Percentiles rank a stretch among this genome's conserved stretches.
phyloP scores from a whole-genome alignment of 192 early-diverging fungal species.

The Coemansia reversa region DNA sequence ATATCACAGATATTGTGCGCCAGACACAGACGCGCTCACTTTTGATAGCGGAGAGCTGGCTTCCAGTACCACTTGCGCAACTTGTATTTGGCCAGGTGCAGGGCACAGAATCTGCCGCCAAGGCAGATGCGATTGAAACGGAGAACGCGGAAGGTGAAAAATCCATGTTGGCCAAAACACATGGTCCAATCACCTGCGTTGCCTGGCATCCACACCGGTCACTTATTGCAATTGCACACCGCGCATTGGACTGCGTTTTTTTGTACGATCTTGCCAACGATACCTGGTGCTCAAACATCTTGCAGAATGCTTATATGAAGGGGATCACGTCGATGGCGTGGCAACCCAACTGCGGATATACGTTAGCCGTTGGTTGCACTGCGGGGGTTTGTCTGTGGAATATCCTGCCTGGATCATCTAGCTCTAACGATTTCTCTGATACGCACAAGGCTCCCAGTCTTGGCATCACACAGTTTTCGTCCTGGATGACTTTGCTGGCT shows the following conservation, averaged over 20 bases:
- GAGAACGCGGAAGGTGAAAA: slow-evolving; percentile 25
- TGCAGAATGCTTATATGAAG: slow-evolving; percentile 44
- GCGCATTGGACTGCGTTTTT: slow-evolving; percentile 61
- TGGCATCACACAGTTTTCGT: slow-evolving; percentile 28
- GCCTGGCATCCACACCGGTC: slow-evolving; percentile 76
- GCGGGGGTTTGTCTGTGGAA: slow-evolving; percentile 51
- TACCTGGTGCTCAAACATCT: slow-evolving; percentile 49
- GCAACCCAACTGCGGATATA: slow-evolving; percentile 49
- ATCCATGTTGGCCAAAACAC: slow-evolving; percentile 40
- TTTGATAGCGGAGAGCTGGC: slow-evolving; percentile 35
- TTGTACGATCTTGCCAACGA: slow-evolving; percentile 66
- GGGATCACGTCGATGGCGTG: slow-evolving; percentile 50
- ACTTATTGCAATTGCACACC: slow-evolving; percentile 67
- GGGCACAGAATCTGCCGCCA: slow-evolving; percentile 29
- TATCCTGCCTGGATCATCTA: slow-evolving; percentile 23
- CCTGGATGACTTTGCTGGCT: slow-evolving; percentile 48
- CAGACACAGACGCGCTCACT: slow-evolving; percentile 14
- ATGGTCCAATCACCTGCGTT: slow-evolving; percentile 57
- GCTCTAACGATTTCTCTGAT: background rate
- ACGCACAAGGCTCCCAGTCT: slow-evolving; percentile 25
- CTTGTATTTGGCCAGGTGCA: slow-evolving; percentile 28
- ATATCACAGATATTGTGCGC: slow-evolving; percentile 11
- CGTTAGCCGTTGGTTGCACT: slow-evolving; percentile 48
- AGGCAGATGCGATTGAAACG: slow-evolving; percentile 18
- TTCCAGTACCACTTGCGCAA: slow-evolving; percentile 23